Conservation (phyloP, 176 grass and related monocot species). For the Cenchrus americanus region DNA sequence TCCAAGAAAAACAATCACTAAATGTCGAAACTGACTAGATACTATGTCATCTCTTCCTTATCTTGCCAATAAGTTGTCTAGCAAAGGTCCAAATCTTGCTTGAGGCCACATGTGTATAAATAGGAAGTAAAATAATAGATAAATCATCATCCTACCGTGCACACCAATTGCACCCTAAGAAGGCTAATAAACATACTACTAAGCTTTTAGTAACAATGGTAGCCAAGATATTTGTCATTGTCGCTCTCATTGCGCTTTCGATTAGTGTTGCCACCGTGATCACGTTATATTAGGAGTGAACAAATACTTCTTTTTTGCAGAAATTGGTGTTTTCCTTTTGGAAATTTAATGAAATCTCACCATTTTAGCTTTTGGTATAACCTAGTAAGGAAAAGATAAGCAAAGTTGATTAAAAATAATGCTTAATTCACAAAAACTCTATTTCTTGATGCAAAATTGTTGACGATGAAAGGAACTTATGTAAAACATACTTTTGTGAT, state of each 20-base stretch:
- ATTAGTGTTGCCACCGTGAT: not conserved
- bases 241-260: conserved; percentile 1
- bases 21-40: not conserved
- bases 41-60: not conserved
- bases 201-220: not conserved
- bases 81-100: not conserved
- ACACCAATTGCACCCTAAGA: not conserved
- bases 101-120: not conserved
- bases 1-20: not conserved
- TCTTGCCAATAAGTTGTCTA: not conserved
- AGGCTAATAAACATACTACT: not conserved
- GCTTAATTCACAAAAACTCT: too few relatives aligned
- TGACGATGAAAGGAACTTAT: too few relatives aligned
- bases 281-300: not conserved
- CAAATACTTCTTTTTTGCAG: not conserved
- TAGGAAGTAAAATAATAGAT: not conserved
- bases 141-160: not conserved
- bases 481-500: too few relatives aligned
- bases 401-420: too few relatives aligned
- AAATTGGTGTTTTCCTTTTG: not conserved
- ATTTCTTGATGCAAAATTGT: too few relatives aligned
- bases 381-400: not conserved
- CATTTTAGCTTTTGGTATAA: not conserved
- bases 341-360: not conserved
- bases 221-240: not conserved